These are phyloP conservation scores for Extremus antarcticus DNA, from an alignment of 495 filamentous ascomycete genomes.

Conservation along the genomic window DNA sequence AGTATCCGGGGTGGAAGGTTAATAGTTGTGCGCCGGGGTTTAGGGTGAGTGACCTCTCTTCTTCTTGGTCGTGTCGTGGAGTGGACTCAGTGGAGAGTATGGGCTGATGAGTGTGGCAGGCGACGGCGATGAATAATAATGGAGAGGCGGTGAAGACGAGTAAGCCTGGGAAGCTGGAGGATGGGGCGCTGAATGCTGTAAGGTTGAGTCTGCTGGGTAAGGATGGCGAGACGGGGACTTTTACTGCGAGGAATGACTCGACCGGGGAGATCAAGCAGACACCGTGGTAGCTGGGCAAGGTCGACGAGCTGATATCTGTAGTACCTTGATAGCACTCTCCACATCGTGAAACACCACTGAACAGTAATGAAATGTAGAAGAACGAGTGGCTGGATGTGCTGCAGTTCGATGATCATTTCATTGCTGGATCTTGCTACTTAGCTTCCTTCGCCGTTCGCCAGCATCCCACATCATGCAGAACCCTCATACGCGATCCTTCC, in stretches of 20 bases:
- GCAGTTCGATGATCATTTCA: neutral
- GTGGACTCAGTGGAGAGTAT: too few species aligned
- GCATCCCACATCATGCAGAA: neutral
- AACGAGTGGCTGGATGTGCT: too few species aligned
- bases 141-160: too few species aligned
- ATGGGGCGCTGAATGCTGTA: neutral
- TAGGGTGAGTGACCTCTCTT: neutral
- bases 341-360: too few species aligned
- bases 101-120: too few species aligned
- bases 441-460: neutral
- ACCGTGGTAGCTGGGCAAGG: slow-evolving; percentile 2
- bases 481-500: neutral
- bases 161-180: neutral
- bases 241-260: neutral
- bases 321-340: too few species aligned
- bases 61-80: too few species aligned
- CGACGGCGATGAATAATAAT: too few species aligned
- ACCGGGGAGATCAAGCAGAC: neutral
- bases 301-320: too few species aligned
- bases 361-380: neutral
- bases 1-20: slow-evolving; percentile 1
- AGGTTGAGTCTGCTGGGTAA: slow-evolving; percentile 1
- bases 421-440: neutral
- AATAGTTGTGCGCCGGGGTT: slow-evolving; percentile 7
- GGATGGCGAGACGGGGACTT: slow-evolving; percentile 4